Conservation (phyloP, 257 asterid genomes). For the Ilex aquifolium region DNA sequence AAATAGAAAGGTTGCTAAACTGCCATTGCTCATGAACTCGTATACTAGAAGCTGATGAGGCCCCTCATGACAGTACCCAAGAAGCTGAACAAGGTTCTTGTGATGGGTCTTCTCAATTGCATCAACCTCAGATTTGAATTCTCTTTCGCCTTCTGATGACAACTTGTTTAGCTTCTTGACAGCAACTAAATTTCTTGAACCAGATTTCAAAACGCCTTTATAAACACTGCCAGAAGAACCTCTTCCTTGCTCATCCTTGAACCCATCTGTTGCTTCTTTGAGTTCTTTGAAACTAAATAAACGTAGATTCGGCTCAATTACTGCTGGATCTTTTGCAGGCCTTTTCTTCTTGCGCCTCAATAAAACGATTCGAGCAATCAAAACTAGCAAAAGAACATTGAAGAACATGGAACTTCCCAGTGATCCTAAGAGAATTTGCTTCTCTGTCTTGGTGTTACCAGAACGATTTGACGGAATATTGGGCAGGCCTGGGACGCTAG, state of each 20-base stretch:
- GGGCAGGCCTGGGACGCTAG: no score
- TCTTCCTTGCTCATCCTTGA: slow-evolving; percentile 27
- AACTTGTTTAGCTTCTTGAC: slow-evolving; percentile 29
- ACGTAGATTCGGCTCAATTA: slow-evolving; percentile 9
- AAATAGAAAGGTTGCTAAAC: no score
- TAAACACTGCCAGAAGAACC: slow-evolving; percentile 30
- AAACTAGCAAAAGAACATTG: slow-evolving; percentile 5
- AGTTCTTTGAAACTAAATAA: slow-evolving; percentile 18
- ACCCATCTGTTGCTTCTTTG: slow-evolving; percentile 20
- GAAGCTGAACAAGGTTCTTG: slow-evolving; percentile 32
- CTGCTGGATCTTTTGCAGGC: background rate
- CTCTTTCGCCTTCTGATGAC: slow-evolving; percentile 16
- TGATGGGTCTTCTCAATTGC: slow-evolving; percentile 33
- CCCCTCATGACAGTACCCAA: no score
- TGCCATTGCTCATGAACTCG: slow-evolving; percentile 31
- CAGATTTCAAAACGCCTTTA: slow-evolving; percentile 9
- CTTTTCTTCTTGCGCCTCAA: slow-evolving; percentile 1
- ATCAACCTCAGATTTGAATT: slow-evolving; percentile 34
- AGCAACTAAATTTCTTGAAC: slow-evolving; percentile 7
- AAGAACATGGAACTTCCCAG: slow-evolving; percentile 17
- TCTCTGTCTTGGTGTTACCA: background rate
- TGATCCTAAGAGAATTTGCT: slow-evolving; percentile 5
- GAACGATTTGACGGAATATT: background rate
- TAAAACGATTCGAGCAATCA: background rate
- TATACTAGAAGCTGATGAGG: slow-evolving; percentile 28